Evolutionary conservation across 2,329 filamentous ascomycete genomes (phyloP), one percentile per base, ranked within the genome.

Genomic region (Alternaria sp.): DNA sequence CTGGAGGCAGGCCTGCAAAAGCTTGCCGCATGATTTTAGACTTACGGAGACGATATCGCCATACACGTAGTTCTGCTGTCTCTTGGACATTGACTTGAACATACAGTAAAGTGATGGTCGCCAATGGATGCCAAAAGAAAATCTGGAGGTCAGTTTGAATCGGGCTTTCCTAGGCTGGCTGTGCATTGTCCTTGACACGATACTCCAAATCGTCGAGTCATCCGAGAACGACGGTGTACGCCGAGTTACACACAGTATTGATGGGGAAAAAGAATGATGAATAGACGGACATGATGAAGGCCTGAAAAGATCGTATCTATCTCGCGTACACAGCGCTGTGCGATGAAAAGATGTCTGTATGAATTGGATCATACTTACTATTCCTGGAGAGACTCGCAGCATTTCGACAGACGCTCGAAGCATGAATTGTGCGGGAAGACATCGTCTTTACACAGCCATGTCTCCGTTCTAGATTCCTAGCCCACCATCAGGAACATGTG

Each of bases 401-500:
- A 16, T 49, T 20, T 36, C 6, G 5, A 49, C 2, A 10, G 7
- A 20, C 25, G 32, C 10, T 22, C 10, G 8, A 25, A n/a, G 1
- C 3, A n/a, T 20, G 18, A n/a, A 18, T 12, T 4, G 12, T 14
- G 18, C 11, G 10, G 18, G 18, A 41, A 22, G 38, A 22, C 18
- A 11, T n/a, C 8, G 18, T 36, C 2, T 11, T 22, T 2, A 11
- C 7, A 9, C 0, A 10, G 18, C 20, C 1, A 16, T 16, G 32
- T 0, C 10, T 9, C 0, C 6, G n/a, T 36, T n/a, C 3, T 10
- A 36, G 5, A 12, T 4, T 12, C 25, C 3, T 11, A 20, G 20
- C 8, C 20, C 46, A 4, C 20, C 30, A 11, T 20, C 46, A 36
- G 36, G 11, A 16, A 50, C 5, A 12, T 27, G 2, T 1, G 30